phyloP scores from a whole-genome alignment of 495 filamentous ascomycete genomes.

The Hypoxylon cercidicola region DNA sequence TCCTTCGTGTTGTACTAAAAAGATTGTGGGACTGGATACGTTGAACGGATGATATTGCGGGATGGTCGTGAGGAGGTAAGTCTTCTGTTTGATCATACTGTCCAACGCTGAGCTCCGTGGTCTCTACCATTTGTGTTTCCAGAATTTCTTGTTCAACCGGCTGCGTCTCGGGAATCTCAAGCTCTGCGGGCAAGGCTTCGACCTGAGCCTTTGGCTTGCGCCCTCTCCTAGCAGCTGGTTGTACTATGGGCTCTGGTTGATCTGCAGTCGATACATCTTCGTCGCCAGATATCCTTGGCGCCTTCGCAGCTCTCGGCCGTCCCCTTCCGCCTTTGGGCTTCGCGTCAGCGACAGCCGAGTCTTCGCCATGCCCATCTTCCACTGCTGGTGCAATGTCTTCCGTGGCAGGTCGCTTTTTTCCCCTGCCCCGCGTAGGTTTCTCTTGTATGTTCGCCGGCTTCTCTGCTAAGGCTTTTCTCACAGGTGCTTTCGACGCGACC shows the following conservation, averaged over 20 bases:
- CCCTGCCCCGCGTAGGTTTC: conserved; percentile 46
- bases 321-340: conserved; percentile 40
- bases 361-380: conserved; percentile 46
- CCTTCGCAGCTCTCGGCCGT: conserved; percentile 38
- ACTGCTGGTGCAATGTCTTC: conserved; percentile 55
- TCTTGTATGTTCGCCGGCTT: conserved; percentile 57
- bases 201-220: conserved; percentile 39
- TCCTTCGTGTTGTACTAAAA: conserved; percentile 50
- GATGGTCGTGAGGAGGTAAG: conserved; percentile 37
- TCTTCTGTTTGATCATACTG: conserved; percentile 51
- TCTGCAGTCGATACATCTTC: conserved; percentile 37
- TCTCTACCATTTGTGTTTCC: conserved; percentile 45
- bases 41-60: conserved; percentile 29
- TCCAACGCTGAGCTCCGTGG: conserved; percentile 42
- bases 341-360: conserved; percentile 14
- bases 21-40: conserved; percentile 20
- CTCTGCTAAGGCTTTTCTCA: conserved; percentile 62
- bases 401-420: conserved; percentile 55
- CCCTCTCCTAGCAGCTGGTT: conserved; percentile 42
- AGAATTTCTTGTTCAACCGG: conserved; percentile 42
- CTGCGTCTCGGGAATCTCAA: conserved; percentile 59
- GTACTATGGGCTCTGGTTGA: conserved; percentile 27
- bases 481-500: conserved; percentile 46
- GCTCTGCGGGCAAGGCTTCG: conserved; percentile 34
- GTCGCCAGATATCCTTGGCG: conserved; percentile 32